A percentile compares a stretch with the other conserved stretches of the same genome.
These are phyloP conservation scores for Trypanosoma rangeli DNA, from an alignment of 208 protist species.

Conservation along the genomic window DNA sequence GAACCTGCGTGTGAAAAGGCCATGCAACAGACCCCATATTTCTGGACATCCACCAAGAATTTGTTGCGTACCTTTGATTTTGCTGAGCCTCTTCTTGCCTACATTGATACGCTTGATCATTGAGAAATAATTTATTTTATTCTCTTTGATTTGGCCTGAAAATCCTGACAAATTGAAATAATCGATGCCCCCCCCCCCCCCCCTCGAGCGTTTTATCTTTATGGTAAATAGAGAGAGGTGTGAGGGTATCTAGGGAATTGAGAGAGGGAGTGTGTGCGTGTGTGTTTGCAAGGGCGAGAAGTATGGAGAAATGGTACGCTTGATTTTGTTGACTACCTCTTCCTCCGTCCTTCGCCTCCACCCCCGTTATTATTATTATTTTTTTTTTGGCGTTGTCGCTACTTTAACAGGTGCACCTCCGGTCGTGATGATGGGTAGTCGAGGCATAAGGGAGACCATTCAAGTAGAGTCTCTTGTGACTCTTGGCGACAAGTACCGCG, in stretches of 20 bases:
- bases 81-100: constrained; percentile 37
- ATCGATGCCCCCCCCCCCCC: not conserved
- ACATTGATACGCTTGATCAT: constrained; percentile 36
- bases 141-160: not conserved
- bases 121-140: not conserved
- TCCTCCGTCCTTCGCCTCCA: not conserved
- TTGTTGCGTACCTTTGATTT: constrained; percentile 62
- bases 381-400: not conserved
- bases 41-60: constrained; percentile 44
- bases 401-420: not conserved
- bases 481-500: constrained; percentile 67
- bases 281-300: not conserved
- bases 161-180: not conserved
- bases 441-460: constrained; percentile 24
- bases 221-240: not conserved
- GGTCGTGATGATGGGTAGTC: constrained; percentile 39
- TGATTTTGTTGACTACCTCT: not conserved
- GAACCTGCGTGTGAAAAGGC: constrained; percentile 20
- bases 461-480: constrained; percentile 63
- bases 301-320: too few relatives aligned
- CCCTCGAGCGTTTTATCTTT: not conserved
- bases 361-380: not conserved
- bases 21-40: constrained; percentile 14
- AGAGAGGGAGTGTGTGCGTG: not conserved
- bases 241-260: not conserved